phyloP scores from a whole-genome alignment of 768 basidiomycete genomes.

The Tylopilus plumbeoviolaceoides region DNA sequence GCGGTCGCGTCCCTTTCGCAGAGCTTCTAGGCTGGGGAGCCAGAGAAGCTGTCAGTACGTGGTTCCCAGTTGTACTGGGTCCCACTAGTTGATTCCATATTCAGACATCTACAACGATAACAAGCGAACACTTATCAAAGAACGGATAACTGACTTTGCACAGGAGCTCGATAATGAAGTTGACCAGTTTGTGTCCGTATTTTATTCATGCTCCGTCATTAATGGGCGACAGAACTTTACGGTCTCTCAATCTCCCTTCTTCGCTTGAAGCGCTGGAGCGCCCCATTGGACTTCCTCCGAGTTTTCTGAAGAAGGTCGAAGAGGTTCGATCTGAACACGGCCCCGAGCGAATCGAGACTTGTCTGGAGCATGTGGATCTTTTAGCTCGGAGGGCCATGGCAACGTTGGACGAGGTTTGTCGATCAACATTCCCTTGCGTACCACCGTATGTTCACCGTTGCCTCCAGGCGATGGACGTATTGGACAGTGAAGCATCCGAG shows the following conservation, averaged over 20 bases:
- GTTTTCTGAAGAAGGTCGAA: conserved; percentile 79
- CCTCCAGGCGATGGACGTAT: conserved; percentile 74
- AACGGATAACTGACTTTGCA: conserved; percentile 57
- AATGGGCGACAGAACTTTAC: conserved; percentile 50
- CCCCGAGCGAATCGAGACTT: conserved; percentile 61
- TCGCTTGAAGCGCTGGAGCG: conserved; percentile 84
- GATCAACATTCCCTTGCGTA: background rate
- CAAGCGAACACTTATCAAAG: conserved; percentile 64
- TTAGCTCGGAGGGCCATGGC: conserved; percentile 58
- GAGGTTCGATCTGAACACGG: conserved; percentile 81
- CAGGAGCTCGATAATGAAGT: conserved; percentile 58
- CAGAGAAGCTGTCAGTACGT: conserved; percentile 79
- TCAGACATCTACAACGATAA: conserved; percentile 84
- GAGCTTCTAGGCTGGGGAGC: conserved; percentile 85
- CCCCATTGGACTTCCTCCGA: conserved; percentile 84
- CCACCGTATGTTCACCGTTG: background rate
- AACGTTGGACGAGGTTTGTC: conserved; percentile 70
- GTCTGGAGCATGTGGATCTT: conserved; percentile 67
- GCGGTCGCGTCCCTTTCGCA: conserved; percentile 61
- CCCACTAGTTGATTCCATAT: background rate
- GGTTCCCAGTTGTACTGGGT: background rate
- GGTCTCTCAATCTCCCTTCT: conserved; percentile 74
- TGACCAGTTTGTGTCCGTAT: conserved; percentile 47
- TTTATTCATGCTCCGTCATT: background rate
- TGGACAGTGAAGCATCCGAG: conserved; percentile 88